Percentiles rank a stretch among this genome's conserved stretches.
These are phyloP conservation scores for Hamamelis virginiana DNA, from an alignment of 164 flowering plant species.

Conservation along the genomic window DNA sequence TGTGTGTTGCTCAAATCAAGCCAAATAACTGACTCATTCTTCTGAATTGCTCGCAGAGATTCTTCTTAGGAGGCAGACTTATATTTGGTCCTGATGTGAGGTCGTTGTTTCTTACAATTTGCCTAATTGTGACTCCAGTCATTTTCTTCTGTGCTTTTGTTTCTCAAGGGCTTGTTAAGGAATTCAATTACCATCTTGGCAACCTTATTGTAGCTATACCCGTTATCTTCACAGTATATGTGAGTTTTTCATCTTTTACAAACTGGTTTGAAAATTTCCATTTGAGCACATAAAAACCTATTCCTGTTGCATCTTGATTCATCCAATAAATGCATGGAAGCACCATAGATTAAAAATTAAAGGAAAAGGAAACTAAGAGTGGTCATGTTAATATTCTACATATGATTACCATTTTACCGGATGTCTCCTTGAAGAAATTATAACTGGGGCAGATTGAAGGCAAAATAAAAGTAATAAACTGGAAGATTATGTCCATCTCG, in stretches of 20 bases:
- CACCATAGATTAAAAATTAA: no score
- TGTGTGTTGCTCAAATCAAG: background rate
- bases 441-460: no score
- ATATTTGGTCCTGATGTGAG: constrained; percentile 76
- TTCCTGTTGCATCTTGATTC: background rate
- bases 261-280: background rate
- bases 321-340: no score
- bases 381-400: no score
- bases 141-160: constrained; percentile 48
- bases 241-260: constrained; percentile 33
- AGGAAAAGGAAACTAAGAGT: no score
- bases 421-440: no score
- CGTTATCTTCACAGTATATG: constrained; percentile 43
- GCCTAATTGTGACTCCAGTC: constrained; percentile 54
- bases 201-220: constrained; percentile 33
- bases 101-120: constrained; percentile 52
- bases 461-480: no score
- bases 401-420: no score
- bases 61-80: constrained; percentile 64
- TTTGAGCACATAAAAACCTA: background rate
- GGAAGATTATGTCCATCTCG: no score
- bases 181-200: constrained; percentile 41
- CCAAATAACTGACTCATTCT: background rate
- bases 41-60: constrained; percentile 49
- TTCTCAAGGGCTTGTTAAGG: constrained; percentile 38